Conservation (phyloP, 176 grass and related monocot genomes). For the Lolium perenne region DNA sequence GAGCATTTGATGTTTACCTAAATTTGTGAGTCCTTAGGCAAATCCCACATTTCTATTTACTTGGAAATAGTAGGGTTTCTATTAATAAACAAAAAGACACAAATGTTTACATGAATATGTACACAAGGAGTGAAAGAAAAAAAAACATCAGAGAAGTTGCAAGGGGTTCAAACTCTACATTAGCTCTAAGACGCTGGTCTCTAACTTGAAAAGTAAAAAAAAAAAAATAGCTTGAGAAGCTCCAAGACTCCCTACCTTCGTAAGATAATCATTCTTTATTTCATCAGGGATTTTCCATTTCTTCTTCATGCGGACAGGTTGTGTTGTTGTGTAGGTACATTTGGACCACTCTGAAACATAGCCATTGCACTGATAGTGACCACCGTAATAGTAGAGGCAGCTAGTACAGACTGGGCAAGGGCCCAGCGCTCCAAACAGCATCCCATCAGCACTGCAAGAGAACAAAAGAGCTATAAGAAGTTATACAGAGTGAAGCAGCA, state of each 20-base stretch:
- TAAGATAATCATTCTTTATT: slow-evolving; percentile 69
- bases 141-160: not conserved
- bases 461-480: not conserved
- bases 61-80: not conserved
- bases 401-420: slow-evolving; percentile 81
- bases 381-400: slow-evolving; percentile 66
- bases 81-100: not conserved
- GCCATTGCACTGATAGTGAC: slow-evolving; percentile 80
- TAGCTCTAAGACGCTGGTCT: slow-evolving; percentile 12
- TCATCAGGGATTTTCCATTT: slow-evolving; percentile 85
- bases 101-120: not conserved
- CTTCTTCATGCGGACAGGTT: slow-evolving; percentile 73
- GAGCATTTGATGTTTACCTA: slow-evolving; percentile 8
- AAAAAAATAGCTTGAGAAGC: slow-evolving; percentile 1
- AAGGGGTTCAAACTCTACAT: not conserved
- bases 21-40: not conserved
- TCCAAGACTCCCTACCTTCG: slow-evolving; percentile 59
- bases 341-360: slow-evolving; percentile 94
- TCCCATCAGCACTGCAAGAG: slow-evolving; percentile 82
- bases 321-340: slow-evolving; percentile 77
- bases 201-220: not conserved
- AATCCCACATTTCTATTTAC: slow-evolving; percentile 2
- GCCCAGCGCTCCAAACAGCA: slow-evolving; percentile 93
- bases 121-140: not conserved
- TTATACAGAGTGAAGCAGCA: not conserved